A percentile compares a stretch with the other conserved stretches of the same genome.
These are phyloP conservation scores for Schwanniomyces etchellsii DNA, from an alignment of 1,139 yeast genomes.

Conservation along the genomic window DNA sequence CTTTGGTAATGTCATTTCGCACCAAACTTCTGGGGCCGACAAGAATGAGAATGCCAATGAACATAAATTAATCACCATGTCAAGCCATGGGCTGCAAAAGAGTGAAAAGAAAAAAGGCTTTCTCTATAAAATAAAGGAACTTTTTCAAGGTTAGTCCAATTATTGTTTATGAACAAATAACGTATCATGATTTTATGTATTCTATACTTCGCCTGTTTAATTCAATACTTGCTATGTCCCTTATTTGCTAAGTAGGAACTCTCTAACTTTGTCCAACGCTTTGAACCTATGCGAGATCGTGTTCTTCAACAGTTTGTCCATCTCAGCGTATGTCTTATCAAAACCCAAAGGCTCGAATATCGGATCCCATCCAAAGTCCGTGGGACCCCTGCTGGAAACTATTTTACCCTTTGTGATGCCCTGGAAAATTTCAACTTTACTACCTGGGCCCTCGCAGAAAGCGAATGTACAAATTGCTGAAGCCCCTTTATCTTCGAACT, in stretches of 20 bases:
- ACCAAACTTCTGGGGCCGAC: slow-evolving; percentile 8
- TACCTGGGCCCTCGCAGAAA: slow-evolving; percentile 77
- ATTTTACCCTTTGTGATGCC: slow-evolving; percentile 80
- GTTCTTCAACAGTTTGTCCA: slow-evolving; percentile 73
- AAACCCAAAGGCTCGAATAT: slow-evolving; percentile 75
- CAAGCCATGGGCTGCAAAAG: slow-evolving; percentile 17
- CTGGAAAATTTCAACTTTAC: slow-evolving; percentile 68
- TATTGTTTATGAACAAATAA: not conserved
- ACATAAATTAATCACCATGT: slow-evolving; percentile 19
- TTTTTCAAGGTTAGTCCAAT: slow-evolving; percentile 12
- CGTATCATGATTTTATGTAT: slow-evolving; percentile 5
- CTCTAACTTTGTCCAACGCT: slow-evolving; percentile 71
- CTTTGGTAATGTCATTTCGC: slow-evolving; percentile 39
- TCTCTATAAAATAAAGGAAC: slow-evolving; percentile 25
- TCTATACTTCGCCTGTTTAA: not conserved
- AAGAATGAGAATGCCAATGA: slow-evolving; percentile 7
- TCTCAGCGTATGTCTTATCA: slow-evolving; percentile 82
- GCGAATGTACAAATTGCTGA: slow-evolving; percentile 92
- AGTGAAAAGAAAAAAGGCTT: slow-evolving; percentile 21
- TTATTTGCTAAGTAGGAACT: slow-evolving; percentile 35
- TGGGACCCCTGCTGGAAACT: slow-evolving; percentile 72
- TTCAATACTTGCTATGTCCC: not conserved
- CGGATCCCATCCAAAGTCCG: slow-evolving; percentile 93
- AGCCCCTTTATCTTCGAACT: slow-evolving; percentile 81
- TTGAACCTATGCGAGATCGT: slow-evolving; percentile 78